A percentile compares a stretch with the other conserved stretches of the same genome.
Evolutionary conservation across 148 eudicot genomes (phyloP).

Genomic region (Spergularia bocconei): DNA sequence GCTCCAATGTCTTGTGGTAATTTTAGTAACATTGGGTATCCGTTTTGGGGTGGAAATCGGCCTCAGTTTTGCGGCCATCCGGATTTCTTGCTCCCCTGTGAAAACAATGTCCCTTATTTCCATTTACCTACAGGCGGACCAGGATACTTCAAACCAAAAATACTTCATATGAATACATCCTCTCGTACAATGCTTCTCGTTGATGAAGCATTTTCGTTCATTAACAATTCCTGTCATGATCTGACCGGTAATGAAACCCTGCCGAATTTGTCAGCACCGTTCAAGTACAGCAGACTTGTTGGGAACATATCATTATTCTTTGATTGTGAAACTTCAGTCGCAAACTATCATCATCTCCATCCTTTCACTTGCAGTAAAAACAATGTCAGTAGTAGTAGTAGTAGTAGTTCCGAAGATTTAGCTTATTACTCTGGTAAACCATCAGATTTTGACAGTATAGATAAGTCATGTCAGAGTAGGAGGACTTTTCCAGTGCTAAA

Average conservation of each 20-base stretch:
- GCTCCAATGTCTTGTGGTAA: conserved; percentile 9
- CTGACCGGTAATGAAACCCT: background rate
- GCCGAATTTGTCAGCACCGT: background rate
- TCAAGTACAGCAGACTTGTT: background rate
- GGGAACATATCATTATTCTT: background rate
- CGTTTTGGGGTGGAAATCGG: conserved; percentile 17
- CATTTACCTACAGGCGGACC: background rate
- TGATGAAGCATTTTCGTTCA: background rate
- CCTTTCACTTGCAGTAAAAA: background rate
- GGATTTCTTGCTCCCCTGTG: conserved; percentile 4
- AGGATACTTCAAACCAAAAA: background rate
- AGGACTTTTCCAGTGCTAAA: background rate
- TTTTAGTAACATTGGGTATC: conserved; percentile 15
- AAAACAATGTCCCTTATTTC: background rate
- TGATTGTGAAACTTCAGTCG: background rate
- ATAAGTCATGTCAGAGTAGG: background rate
- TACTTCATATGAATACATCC: conserved; percentile 8
- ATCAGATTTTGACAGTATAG: background rate
- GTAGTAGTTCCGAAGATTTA: background rate
- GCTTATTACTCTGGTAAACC: background rate
- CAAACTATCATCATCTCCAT: background rate
- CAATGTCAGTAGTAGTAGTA: too few species aligned
- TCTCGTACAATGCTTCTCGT: conserved; percentile 6
- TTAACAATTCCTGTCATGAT: background rate
- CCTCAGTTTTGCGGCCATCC: conserved; percentile 16